Conservation (phyloP, 2,329 filamentous ascomycete species). For the Drechslera avenae region DNA sequence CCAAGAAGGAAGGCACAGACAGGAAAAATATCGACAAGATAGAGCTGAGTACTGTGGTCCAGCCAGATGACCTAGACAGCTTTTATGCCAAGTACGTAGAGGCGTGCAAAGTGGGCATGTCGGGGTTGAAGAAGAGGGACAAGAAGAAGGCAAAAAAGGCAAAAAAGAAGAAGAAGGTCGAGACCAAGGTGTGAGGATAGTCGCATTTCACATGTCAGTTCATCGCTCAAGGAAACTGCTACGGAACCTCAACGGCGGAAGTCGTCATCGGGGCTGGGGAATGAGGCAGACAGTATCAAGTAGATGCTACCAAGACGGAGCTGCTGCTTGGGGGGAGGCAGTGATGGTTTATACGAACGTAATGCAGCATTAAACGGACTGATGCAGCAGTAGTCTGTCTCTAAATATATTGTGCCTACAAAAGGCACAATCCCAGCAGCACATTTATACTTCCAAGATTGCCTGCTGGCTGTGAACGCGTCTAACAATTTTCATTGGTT, state of each 20-base stretch:
- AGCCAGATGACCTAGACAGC: constrained; percentile 72
- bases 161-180: constrained; percentile 68
- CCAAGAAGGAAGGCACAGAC: constrained; percentile 52
- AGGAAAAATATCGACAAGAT: constrained; percentile 61
- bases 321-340: neutral
- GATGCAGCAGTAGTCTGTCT: neutral
- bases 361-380: neutral
- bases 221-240: neutral
- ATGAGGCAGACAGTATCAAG: neutral
- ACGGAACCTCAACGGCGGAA: neutral
- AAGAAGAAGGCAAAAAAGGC: constrained; percentile 83
- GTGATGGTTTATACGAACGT: neutral
- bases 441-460: neutral
- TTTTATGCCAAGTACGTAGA: constrained; percentile 91
- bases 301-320: neutral
- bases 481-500: neutral
- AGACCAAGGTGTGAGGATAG: constrained; percentile 26
- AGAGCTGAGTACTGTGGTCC: constrained; percentile 83
- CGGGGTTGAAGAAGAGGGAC: constrained; percentile 88
- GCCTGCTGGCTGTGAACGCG: neutral
- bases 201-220: neutral
- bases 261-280: neutral
- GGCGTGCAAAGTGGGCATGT: constrained; percentile 87
- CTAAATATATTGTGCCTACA: neutral
- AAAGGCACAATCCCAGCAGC: neutral